Evolutionary conservation across 768 basidiomycete genomes (phyloP), one percentile per base, ranked within the genome.

Genomic region (Leccinum imitatum): DNA sequence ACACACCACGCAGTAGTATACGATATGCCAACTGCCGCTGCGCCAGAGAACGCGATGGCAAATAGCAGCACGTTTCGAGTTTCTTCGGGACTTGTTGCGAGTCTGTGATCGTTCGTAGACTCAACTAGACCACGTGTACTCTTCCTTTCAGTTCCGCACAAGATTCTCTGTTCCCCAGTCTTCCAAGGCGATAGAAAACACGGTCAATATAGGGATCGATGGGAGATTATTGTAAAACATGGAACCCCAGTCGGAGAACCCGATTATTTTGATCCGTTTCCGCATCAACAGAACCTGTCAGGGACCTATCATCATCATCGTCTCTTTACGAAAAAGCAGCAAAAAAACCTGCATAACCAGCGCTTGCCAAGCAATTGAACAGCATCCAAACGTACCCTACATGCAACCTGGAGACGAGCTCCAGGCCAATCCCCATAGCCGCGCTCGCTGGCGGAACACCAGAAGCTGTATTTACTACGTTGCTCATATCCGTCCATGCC

Each of bases 1-100:
- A 99, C 86, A 72, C 97, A 98, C 97, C 97, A 99, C 10, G 97
- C 96, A 8, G 97, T 99, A 8, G 95, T 94, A 72, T 95, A 99
- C 13, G 95, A 98, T 68, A 99, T 99, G 50, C 93, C 93, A 31
- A 97, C 97, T 5, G 97, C 96, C 6, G 92, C 95, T 0, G 93
- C 93, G n/a, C 97, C 97, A 23, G 96, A 98, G 75, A 98, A 95
- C 4, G 86, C 90, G 69, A 98, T 98, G 3, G 94, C 91, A 63
- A 83, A 86, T 21, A 98, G 76, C 53, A 99, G 79, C 65, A 93
- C 80, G 41, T 78, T 81, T 50, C 95, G 87, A 19, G 87, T 90
- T 66, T 89, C 87, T 54, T 80, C 79, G 13, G 97, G 97, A 82
- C 95, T 98, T 71, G 44, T 51, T 31, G 25, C 52, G 10, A 54